Evolutionary conservation across 257 asterid species (phyloP).

Genomic region (Gentiana dahurica): DNA sequence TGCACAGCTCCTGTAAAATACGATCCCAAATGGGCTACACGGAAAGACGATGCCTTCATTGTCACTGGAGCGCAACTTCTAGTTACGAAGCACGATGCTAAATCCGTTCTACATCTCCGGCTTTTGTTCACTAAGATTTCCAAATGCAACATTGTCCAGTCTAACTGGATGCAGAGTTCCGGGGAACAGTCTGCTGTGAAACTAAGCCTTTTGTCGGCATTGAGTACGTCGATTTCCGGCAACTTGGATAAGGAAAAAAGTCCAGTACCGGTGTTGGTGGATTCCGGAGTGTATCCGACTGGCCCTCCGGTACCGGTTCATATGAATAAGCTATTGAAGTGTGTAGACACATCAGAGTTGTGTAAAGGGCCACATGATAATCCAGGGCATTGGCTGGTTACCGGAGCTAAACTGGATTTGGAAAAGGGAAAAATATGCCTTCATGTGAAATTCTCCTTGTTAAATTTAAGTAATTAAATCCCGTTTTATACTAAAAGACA

Average conservation of each 20-base stretch:
- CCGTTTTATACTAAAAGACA: too few relatives aligned
- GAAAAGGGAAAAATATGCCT: constrained; percentile 73
- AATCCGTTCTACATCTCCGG: constrained; percentile 49
- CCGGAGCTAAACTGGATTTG: constrained; percentile 71
- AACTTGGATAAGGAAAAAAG: constrained; percentile 32
- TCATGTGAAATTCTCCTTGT: constrained; percentile 64
- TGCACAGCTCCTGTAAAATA: constrained; percentile 67
- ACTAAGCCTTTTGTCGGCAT: constrained; percentile 49
- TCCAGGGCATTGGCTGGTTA: constrained; percentile 92
- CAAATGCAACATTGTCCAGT: constrained; percentile 36
- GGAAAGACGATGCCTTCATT: constrained; percentile 32
- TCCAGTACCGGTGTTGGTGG: constrained; percentile 32
- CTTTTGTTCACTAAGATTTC: constrained; percentile 39
- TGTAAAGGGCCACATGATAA: constrained; percentile 69
- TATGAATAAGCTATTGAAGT: constrained; percentile 44
- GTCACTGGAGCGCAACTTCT: constrained; percentile 87
- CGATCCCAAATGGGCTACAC: constrained; percentile 42
- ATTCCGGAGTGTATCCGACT: constrained; percentile 60
- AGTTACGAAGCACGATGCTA: constrained; percentile 30
- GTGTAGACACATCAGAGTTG: constrained; percentile 63
- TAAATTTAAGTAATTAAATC: constrained; percentile 20
- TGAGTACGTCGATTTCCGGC: constrained; percentile 37
- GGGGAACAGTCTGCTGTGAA: constrained; percentile 30
- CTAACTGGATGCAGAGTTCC: constrained; percentile 56
- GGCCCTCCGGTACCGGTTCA: constrained; percentile 64